These are phyloP conservation scores for Euclidium syriacum DNA, from an alignment of 345 rosid genomes.

Conservation along the genomic window DNA sequence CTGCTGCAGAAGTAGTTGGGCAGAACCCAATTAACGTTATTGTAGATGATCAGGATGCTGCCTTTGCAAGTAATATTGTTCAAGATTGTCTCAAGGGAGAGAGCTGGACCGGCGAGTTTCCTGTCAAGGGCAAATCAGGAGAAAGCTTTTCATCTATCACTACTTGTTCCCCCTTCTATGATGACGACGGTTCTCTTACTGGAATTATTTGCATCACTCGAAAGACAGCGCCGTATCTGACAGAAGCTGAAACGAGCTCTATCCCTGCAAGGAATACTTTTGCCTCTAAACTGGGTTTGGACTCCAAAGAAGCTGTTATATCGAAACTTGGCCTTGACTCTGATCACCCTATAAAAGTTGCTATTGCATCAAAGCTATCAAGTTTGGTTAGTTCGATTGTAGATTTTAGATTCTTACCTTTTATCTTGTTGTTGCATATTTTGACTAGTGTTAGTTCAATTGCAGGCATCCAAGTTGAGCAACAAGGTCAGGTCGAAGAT, in stretches of 20 bases:
- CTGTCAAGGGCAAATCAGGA: conserved; percentile 59
- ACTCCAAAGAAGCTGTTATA: conserved; percentile 27
- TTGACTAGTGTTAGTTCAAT: conserved; percentile 24
- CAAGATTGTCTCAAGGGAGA: conserved; percentile 45
- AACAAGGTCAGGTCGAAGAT: conserved; percentile 65
- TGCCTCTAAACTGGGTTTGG: conserved; percentile 35
- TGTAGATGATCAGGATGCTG: conserved; percentile 44
- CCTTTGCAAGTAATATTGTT: conserved; percentile 37
- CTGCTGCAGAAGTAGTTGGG: conserved; percentile 58
- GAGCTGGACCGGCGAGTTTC: conserved; percentile 69
- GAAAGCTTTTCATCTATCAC: conserved; percentile 45
- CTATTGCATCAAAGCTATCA: conserved; percentile 75
- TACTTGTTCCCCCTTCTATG: conserved; percentile 67
- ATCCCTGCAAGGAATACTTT: conserved; percentile 37
- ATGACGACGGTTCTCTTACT: conserved; percentile 51
- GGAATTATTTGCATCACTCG: conserved; percentile 65
- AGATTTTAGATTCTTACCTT: conserved; percentile 5
- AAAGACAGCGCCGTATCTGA: conserved; percentile 46
- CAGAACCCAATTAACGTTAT: conserved; percentile 52
- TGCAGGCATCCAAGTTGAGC: conserved; percentile 70
- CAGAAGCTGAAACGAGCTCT: conserved; percentile 42
- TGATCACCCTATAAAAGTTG: conserved; percentile 76
- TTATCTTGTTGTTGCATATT: conserved; percentile 16
- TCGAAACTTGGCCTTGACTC: conserved; percentile 71
- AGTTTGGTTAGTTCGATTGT: conserved; percentile 56